Evolutionary conservation across 2,329 filamentous ascomycete genomes (phyloP).

Genomic region (Thelonectria rubi): DNA sequence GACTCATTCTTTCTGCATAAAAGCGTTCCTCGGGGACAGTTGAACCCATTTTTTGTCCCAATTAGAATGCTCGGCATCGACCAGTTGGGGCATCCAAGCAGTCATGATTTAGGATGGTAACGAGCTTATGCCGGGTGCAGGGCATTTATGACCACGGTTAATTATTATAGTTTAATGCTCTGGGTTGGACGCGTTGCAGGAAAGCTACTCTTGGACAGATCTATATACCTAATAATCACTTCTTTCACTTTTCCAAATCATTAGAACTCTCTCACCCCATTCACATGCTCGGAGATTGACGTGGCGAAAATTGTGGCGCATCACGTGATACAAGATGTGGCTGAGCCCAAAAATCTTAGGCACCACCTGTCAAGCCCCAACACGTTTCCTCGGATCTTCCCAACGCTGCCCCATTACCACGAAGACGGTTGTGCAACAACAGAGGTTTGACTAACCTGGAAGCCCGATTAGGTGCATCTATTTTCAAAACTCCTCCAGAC

Average conservation of each 20-base stretch:
- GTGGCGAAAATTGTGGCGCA: constrained; percentile 7
- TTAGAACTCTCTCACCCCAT: not conserved
- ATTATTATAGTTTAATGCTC: constrained; percentile 39
- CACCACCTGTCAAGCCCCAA: constrained; percentile 26
- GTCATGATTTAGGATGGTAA: constrained; percentile 43
- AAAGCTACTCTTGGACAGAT: constrained; percentile 33
- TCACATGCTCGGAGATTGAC: not conserved
- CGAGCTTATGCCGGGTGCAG: constrained; percentile 39
- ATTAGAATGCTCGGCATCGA: constrained; percentile 28
- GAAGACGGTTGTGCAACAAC: constrained; percentile 21
- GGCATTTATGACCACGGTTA: constrained; percentile 38
- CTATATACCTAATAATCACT: constrained; percentile 32
- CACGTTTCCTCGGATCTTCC: constrained; percentile 26
- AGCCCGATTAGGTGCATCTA: constrained; percentile 22
- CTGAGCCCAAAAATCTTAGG: constrained; percentile 38
- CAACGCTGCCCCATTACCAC: constrained; percentile 7
- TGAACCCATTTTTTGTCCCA: constrained; percentile 27
- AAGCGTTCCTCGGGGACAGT: not conserved
- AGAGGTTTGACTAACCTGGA: constrained; percentile 13
- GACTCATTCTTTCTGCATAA: constrained; percentile 12
- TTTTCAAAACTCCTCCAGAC: constrained; percentile 15
- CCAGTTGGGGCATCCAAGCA: constrained; percentile 33
- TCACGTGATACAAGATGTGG: constrained; percentile 33
- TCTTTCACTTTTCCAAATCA: constrained; percentile 2
- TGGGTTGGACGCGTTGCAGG: constrained; percentile 34